A percentile compares a stretch with the other conserved stretches of the same genome.
phyloP scores from a whole-genome alignment of 257 asterid genomes.

The Gardenia jasminoides region DNA sequence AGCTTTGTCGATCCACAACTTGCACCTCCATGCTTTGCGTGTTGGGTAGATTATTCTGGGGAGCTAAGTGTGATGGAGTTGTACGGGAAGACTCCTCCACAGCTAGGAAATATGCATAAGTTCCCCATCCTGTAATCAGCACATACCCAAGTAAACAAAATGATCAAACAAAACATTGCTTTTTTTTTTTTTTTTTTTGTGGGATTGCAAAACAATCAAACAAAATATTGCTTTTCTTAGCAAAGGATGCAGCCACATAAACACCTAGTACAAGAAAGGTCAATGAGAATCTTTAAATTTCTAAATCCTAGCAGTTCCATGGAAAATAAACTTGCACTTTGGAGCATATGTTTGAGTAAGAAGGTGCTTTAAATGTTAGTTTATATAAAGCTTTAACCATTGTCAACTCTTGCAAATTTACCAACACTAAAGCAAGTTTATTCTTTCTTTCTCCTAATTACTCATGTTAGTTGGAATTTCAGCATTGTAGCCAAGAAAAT shows the following conservation, averaged over 20 bases:
- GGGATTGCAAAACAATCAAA: background rate
- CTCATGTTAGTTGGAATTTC: background rate
- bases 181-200: too few relatives aligned
- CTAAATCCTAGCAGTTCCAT: background rate
- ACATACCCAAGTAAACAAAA: background rate
- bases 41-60: slow-evolving; percentile 12
- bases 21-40: slow-evolving; percentile 18
- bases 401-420: background rate
- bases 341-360: background rate
- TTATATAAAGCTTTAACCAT: background rate
- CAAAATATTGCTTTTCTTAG: background rate
- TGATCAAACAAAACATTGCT: background rate
- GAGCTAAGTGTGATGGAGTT: slow-evolving; percentile 13
- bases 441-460: background rate
- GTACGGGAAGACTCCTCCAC: slow-evolving; percentile 54
- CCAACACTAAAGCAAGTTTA: background rate
- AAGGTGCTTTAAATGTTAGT: background rate
- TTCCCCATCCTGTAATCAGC: slow-evolving; percentile 58
- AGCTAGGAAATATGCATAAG: slow-evolving; percentile 72
- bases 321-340: background rate
- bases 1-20: slow-evolving; percentile 20
- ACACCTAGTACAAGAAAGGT: background rate
- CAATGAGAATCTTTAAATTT: background rate
- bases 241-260: background rate
- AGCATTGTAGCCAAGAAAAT: background rate